Base-by-base conservation (phyloP, 75 land plant genomes). In the Chamaecyparis obtusa region DNA sequence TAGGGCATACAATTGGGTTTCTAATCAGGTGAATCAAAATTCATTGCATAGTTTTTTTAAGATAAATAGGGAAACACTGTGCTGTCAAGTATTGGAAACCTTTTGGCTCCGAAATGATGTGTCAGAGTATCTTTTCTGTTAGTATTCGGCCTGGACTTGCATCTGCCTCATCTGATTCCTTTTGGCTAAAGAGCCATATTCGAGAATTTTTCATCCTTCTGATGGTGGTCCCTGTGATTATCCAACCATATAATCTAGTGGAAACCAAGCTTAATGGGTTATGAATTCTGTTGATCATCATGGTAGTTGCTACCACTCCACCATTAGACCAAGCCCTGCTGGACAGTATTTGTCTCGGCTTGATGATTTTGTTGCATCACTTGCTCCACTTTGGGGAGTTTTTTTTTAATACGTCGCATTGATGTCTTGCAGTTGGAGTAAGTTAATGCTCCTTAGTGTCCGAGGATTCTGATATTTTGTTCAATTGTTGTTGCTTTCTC, bases 401-500 rank as follows among this genome's bases (percentile, higher is more conserved):
- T 60, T 57, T 27, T 9, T 41, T 44, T 56, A n/a, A n/a, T 39
- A 39, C 2, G 30, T 54, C 21, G 69, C n/a, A 49, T 85, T 19
- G 78, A 24, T 54, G 86, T 60, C 13, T 24, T 85, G 27, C n/a
- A 46, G 35, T 57, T 21, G 43, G 39, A 30, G 24, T 2, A 39
- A 35, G 19, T 4, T 11, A 21, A 41, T 83, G 15, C 11, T 5
- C 9, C 32, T n/a, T 32, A 41, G 64, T 71, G 21, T 74, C n/a
- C 21, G 69, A 64, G 69, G 30, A 64, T 64, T 64, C 69, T 64
- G 27, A 64, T 74, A 74, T 36, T 84, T 44, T 48, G 27, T 89
- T 75, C 17, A 37, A 27, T 37, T n/a, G 64, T 33, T 80, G 39
- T 69, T 56, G 35, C 11, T 84, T 90, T 21, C 36, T 36, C 30